phyloP scores from a whole-genome alignment of 305 asterid genomes.

The Withania somnifera region DNA sequence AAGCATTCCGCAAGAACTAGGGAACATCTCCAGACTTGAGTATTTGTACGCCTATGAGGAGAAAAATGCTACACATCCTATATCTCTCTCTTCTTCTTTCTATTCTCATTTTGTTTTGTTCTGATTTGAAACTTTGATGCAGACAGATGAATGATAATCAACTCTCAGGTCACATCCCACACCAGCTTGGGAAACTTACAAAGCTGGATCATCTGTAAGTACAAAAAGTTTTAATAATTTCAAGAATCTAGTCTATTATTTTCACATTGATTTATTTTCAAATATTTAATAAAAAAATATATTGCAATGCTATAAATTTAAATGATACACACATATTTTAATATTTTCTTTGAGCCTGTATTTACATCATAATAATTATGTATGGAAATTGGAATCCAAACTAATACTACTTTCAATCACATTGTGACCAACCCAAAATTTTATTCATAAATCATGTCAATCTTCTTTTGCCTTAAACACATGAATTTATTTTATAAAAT shows the following conservation, averaged over 20 bases:
- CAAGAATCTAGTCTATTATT: not conserved
- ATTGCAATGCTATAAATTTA: too few species aligned
- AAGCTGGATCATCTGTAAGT: not conserved
- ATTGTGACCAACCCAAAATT: too few species aligned
- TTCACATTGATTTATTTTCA: not conserved
- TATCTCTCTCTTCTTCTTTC: not conserved
- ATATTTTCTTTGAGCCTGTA: too few species aligned
- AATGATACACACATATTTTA: too few species aligned
- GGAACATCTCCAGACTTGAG: not conserved
- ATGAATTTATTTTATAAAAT: too few species aligned
- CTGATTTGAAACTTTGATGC: not conserved
- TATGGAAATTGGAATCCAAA: too few species aligned
- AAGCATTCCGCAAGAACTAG: constrained; percentile 4
- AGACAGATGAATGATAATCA: not conserved
- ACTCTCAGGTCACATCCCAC: not conserved
- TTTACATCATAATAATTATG: too few species aligned
- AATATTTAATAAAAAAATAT: too few species aligned
- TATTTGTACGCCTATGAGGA: not conserved
- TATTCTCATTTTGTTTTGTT: not conserved
- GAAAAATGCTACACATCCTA: not conserved
- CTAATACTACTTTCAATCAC: too few species aligned
- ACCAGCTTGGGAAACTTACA: not conserved
- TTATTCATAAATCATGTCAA: too few species aligned
- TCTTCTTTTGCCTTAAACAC: too few species aligned
- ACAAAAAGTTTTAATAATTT: not conserved